Evolutionary conservation across 768 basidiomycete species (phyloP), one percentile per base, ranked within the genome.

Genomic region (Agrocybe praecox): DNA sequence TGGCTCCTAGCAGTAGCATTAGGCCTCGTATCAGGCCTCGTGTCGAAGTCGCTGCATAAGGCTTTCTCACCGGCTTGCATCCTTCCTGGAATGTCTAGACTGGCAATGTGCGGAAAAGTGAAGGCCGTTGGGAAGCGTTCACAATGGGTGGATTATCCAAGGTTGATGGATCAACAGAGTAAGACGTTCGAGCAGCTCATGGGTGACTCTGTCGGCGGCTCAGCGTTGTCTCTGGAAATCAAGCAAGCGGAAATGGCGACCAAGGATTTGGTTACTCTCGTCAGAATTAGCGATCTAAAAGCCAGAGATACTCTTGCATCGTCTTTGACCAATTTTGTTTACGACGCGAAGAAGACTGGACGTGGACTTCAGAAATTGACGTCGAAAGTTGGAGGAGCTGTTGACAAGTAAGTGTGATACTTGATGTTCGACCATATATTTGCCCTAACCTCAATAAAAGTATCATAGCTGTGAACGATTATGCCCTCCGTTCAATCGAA

Each of bases 201-300:
- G 22, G 83, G 82, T 47, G 82, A 85, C 46, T 76, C 85, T 0
- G 76, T 80, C 0, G 84, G 86, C 2, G 81, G 83, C 0, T 82
- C 86, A 0, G 77, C 76, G 6, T 67, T 93, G 34, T 83, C 88
- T 5, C 65, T 89, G 44, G 83, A 89, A 53, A 81, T 93, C 60
- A 85, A 90, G 71, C 87, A 85, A 67, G 86, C 89, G 14, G 87
- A 92, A 62, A 86, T 92, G 81, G 91, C 89, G 14, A 89, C 87
- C 1, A 74, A 70, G 21, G 90, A 93, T 65, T 75, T 93, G 50
- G 73, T 82, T 14, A 78, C 82, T 6, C 75, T 90, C 24, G 85
- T 92, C 15, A 78, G 77, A 15, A 70, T 80, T 57, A 92, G 90
- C 67, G 74, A 86, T 15, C 68, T 93, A 64, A 80, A 74, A 56